Percentiles rank a stretch among this genome's conserved stretches.
Evolutionary conservation across 108 stramenopile species (phyloP).

Genomic region (Pseudonitzschia multistriata): DNA sequence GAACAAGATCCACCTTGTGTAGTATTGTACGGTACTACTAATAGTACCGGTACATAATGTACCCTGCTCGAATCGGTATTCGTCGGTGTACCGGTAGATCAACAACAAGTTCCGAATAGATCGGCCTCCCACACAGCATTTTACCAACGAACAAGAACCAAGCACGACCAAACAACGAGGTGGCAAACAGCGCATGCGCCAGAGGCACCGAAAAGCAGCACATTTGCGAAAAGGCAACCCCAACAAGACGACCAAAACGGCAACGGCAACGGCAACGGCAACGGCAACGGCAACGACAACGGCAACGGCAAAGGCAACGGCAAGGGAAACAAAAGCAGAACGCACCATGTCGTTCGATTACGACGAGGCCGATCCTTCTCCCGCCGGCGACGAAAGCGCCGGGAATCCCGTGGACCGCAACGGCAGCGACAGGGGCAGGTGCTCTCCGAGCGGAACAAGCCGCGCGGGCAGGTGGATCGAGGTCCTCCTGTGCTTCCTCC

Average conservation of each 20-base stretch:
- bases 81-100: no score
- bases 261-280: not conserved
- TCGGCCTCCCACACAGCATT: no score
- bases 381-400: not conserved
- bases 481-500: constrained; percentile 2
- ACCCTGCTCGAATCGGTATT: no score
- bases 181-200: no score
- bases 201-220: no score
- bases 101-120: no score
- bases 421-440: not conserved
- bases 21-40: no score
- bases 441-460: not conserved
- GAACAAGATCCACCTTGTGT: no score
- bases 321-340: not conserved
- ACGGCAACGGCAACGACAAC: not conserved
- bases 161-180: no score
- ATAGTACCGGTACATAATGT: no score
- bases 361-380: not conserved
- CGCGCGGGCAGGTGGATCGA: not conserved
- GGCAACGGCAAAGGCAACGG: not conserved
- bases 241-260: not conserved
- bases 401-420: not conserved
- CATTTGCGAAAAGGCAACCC: no score
- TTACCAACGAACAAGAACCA: no score
- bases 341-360: not conserved